Percentiles rank a stretch among this genome's conserved stretches.
These are phyloP conservation scores for Rhodotorula sp. DNA, from an alignment of 1,284 basidiomycete genomes.

Conservation along the genomic window DNA sequence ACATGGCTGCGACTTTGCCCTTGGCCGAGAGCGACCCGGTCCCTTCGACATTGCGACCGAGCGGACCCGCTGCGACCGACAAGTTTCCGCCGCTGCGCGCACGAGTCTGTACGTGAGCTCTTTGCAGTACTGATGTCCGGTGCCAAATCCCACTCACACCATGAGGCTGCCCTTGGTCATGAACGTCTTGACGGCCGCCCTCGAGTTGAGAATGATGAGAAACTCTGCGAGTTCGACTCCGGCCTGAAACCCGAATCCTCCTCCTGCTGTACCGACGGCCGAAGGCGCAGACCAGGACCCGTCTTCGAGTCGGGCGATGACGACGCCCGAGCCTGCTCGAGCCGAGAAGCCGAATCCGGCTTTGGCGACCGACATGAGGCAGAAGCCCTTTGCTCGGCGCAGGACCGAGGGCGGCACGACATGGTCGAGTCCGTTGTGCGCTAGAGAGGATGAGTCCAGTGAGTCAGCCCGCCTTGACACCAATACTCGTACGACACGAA, in stretches of 20 bases:
- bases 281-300: conserved; percentile 95
- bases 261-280: conserved; percentile 82
- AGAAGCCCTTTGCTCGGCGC: conserved; percentile 63
- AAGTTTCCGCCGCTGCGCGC: conserved; percentile 70
- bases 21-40: conserved; percentile 79
- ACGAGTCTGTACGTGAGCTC: background rate
- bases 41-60: conserved; percentile 93
- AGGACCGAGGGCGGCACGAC: conserved; percentile 58
- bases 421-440: conserved; percentile 38
- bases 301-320: conserved; percentile 79
- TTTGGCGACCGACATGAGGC: conserved; percentile 46
- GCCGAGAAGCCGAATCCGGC: conserved; percentile 60
- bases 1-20: conserved; percentile 91
- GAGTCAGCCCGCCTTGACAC: too few species aligned
- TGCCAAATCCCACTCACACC: conserved; percentile 51
- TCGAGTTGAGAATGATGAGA: conserved; percentile 78
- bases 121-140: too few species aligned
- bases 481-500: too few species aligned
- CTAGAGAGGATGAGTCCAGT: too few species aligned
- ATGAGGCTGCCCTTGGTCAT: conserved; percentile 93
- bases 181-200: conserved; percentile 68
- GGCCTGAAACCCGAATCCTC: conserved; percentile 74
- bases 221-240: conserved; percentile 75
- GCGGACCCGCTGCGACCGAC: conserved; percentile 85
- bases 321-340: conserved; percentile 81